Conservation (phyloP, 176 grass and related monocot genomes). For the Otatea glauca region DNA sequence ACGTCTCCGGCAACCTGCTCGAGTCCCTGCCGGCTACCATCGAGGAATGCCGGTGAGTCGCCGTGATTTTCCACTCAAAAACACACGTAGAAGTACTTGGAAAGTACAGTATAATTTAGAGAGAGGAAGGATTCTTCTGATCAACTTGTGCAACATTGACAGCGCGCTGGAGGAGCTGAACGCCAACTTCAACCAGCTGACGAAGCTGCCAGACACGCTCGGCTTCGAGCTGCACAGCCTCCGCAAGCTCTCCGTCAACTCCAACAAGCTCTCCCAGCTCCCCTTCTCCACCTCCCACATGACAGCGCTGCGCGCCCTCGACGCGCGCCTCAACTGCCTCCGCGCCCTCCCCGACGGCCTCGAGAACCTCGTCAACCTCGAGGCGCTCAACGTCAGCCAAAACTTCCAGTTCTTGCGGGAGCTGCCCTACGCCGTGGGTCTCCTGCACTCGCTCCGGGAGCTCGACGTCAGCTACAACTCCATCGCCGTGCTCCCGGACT, state of each 20-base stretch:
- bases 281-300: constrained; percentile 87
- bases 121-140: neutral
- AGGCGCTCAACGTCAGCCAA: constrained; percentile 91
- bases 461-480: constrained; percentile 95
- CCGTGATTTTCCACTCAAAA: neutral
- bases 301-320: constrained; percentile 64
- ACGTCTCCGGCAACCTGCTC: constrained; percentile 94
- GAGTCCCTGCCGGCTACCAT: constrained; percentile 74
- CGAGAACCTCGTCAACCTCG: constrained; percentile 70
- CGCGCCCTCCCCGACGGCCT: constrained; percentile 68
- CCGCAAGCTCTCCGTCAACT: constrained; percentile 76
- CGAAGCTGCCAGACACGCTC: constrained; percentile 80
- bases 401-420: constrained; percentile 81
- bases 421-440: constrained; percentile 80
- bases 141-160: neutral
- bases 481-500: constrained; percentile 72
- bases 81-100: neutral
- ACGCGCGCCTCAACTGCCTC: constrained; percentile 92
- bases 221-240: constrained; percentile 89
- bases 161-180: constrained; percentile 86
- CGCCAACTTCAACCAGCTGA: constrained; percentile 96
- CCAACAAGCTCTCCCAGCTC: constrained; percentile 78
- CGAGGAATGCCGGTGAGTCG: constrained; percentile 81
- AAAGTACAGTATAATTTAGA: neutral
- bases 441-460: constrained; percentile 75